Evolutionary conservation across 1,284 basidiomycete species (phyloP).

Genomic region (Inonotus hispidus): DNA sequence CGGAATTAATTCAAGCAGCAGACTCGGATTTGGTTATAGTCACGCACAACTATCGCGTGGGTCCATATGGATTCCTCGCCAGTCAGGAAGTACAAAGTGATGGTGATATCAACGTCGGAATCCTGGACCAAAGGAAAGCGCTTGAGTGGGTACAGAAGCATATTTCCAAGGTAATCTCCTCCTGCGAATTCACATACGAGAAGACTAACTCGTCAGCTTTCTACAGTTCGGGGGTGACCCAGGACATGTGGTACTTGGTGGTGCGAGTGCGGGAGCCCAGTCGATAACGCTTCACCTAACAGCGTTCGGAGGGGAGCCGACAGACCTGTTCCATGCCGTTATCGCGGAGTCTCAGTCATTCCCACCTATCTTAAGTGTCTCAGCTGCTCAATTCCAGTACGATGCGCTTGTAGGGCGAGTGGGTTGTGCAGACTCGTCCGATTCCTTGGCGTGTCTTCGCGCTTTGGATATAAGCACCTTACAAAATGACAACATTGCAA

Average conservation of each 20-base stretch:
- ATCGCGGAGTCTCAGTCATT: conserved; percentile 22
- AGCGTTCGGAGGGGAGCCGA: conserved; percentile 40
- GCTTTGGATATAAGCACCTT: conserved; percentile 17
- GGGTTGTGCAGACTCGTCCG: conserved; percentile 17
- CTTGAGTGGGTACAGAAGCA: conserved; percentile 51
- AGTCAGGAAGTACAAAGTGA: conserved; percentile 36
- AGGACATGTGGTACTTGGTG: conserved; percentile 50
- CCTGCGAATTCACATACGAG: background rate
- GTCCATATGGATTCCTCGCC: conserved; percentile 39
- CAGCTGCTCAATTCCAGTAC: conserved; percentile 22
- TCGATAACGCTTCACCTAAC: conserved; percentile 53
- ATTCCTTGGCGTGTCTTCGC: conserved; percentile 20
- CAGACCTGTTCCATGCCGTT: conserved; percentile 21
- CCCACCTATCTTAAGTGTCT: conserved; percentile 20
- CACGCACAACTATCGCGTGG: conserved; percentile 41
- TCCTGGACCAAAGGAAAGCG: conserved; percentile 49
- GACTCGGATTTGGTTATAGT: conserved; percentile 43
- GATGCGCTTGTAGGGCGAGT: conserved; percentile 19
- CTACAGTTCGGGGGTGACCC: conserved; percentile 58
- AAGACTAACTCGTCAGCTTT: background rate
- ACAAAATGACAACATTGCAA: conserved; percentile 19
- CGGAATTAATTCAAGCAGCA: conserved; percentile 35
- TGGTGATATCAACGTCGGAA: conserved; percentile 37
- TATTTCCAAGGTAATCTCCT: conserved; percentile 36
- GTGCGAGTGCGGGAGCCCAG: conserved; percentile 55